Evolutionary conservation across 352 stramenopile species (phyloP), one percentile per base, ranked within the genome.

Genomic region (Pythium coloratum): DNA sequence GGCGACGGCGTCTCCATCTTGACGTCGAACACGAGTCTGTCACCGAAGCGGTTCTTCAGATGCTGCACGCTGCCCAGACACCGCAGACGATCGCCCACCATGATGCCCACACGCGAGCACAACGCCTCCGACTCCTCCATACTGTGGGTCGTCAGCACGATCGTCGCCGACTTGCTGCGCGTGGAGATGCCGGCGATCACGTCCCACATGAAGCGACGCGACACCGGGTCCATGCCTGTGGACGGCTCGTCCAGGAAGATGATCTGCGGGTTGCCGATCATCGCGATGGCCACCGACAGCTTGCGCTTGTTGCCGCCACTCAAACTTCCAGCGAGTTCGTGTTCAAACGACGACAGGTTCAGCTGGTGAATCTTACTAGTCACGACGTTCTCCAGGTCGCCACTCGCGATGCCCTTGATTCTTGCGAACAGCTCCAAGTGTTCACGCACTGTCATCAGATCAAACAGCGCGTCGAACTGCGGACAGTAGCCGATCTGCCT

Each of bases 281-380:
- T 97, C 10, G 97, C 91, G 46, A 98, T 95, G 1, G 94, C 97
- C 12, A 99, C 86, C 61, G 84, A 98, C 13, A 99, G 76, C 66
- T 98, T 97, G 42, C 97, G 82, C 69, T 99, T 99, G 78, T 98
- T 98, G 44, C 95, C 95, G 49, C 93, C 93, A 30, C 84, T 96
- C 16, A 97, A 80, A 42, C 77, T 82, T 6, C 79, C 77, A 0
- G 87, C 80, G 51, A 94, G 72, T 58, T 97, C 96, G 73, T 96
- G 57, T 30, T 89, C 82, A 65, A 94, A 96, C 62, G 82, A 69
- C 4, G 62, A 67, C 14, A 97, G 70, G 55, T 95, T 95, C 65
- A 98, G 75, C 61, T 97, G 74, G 6, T 81, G 54, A 57, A 98
- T 94, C 33, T 68, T 54, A 4, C 3, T 4, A 0, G 28, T 30